These are phyloP conservation scores for Chrysosporium queenslandicum DNA, from an alignment of 2,329 filamentous ascomycete species.

Conservation along the genomic window DNA sequence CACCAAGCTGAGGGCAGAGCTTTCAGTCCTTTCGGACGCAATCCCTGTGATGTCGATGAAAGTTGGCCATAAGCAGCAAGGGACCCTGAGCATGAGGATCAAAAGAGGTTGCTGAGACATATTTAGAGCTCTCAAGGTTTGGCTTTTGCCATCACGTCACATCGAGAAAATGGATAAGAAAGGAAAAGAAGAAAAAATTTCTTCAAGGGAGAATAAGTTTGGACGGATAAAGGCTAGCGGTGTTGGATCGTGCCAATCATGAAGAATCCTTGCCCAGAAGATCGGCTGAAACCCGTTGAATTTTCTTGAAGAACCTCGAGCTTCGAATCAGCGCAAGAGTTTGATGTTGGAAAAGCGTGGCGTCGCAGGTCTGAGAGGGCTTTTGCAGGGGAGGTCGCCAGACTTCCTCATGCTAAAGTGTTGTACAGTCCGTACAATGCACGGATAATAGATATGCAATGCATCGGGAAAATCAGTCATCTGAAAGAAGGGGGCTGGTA, in stretches of 20 bases:
- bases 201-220: background rate
- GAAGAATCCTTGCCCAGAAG: conserved; percentile 4
- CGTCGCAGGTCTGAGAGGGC: background rate
- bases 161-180: background rate
- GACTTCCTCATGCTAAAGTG: background rate
- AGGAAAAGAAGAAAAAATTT: background rate
- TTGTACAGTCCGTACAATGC: no score
- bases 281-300: conserved; percentile 8
- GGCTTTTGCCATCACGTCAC: background rate
- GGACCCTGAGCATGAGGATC: background rate
- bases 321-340: conserved; percentile 7
- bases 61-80: no score
- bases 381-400: background rate
- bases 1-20: no score
- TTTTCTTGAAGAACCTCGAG: conserved; percentile 2
- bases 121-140: background rate
- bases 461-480: background rate
- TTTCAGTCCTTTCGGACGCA: no score
- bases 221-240: background rate
- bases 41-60: no score
- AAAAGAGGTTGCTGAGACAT: background rate
- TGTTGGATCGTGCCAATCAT: background rate
- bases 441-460: no score
- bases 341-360: conserved; percentile 3
- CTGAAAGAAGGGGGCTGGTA: background rate